phyloP scores from a whole-genome alignment of 257 asterid species.

The Fraxinus quadrangulata region DNA sequence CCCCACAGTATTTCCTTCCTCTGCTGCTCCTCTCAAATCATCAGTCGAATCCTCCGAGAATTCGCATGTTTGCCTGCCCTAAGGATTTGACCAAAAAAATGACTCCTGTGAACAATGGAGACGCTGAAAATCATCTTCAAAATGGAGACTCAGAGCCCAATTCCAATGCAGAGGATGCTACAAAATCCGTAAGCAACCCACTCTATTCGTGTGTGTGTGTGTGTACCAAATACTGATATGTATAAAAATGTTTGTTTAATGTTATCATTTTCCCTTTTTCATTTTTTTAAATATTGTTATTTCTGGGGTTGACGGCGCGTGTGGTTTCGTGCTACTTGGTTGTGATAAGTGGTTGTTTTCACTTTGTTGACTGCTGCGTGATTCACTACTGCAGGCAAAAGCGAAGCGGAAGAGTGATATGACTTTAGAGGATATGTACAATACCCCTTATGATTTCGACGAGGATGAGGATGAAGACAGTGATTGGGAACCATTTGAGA shows the following conservation, averaged over 20 bases:
- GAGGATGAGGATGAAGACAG: constrained; percentile 82
- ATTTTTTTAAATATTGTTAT: not conserved
- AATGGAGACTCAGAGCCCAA: constrained; percentile 37
- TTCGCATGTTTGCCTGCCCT: constrained; percentile 4
- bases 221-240: not conserved
- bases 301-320: constrained; percentile 5
- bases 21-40: not conserved
- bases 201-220: not conserved
- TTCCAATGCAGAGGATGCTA: constrained; percentile 32
- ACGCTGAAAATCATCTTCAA: constrained; percentile 34
- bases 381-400: constrained; percentile 49
- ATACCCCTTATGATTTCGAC: constrained; percentile 49
- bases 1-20: not conserved
- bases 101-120: constrained; percentile 40
- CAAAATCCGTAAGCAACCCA: constrained; percentile 20
- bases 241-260: not conserved
- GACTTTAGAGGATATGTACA: constrained; percentile 77
- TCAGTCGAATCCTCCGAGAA: not conserved
- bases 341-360: constrained; percentile 19
- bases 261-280: not conserved
- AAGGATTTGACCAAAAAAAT: constrained; percentile 21
- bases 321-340: constrained; percentile 20
- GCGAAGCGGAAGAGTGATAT: constrained; percentile 51
- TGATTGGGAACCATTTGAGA: constrained; percentile 56
- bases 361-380: not conserved